Conservation (phyloP, 257 asterid species). For the Handroanthus guayacan region DNA sequence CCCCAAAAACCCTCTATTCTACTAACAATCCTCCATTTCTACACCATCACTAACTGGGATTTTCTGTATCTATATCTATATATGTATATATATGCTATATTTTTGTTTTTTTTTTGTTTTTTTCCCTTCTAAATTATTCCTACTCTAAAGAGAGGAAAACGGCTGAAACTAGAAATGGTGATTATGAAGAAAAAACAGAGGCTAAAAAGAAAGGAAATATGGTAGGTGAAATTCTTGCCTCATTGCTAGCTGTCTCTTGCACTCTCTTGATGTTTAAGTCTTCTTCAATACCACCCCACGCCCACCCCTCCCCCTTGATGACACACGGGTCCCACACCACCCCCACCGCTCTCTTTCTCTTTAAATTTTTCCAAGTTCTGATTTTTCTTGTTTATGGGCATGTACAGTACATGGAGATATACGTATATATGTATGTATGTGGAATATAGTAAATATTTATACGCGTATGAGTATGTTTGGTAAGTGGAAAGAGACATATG, state of each 20-base stretch:
- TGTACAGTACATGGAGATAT: not conserved
- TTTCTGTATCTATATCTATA: not conserved
- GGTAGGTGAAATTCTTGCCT: slow-evolving; percentile 75
- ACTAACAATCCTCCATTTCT: slow-evolving; percentile 3
- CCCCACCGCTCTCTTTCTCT: slow-evolving; percentile 45
- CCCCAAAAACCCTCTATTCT: slow-evolving; percentile 6
- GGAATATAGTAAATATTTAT: slow-evolving; percentile 1
- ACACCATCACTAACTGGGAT: slow-evolving; percentile 14
- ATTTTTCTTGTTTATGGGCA: not conserved
- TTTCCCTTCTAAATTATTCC: slow-evolving; percentile 2
- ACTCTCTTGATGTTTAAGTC: slow-evolving; percentile 78
- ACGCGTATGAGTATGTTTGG: not conserved
- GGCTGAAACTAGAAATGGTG: slow-evolving; percentile 31
- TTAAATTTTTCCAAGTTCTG: slow-evolving; percentile 8
- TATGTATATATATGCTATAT: slow-evolving; percentile 6
- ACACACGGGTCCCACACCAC: slow-evolving; percentile 50
- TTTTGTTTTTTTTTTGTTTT: too few species aligned
- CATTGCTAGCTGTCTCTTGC: slow-evolving; percentile 83
- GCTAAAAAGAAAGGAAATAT: slow-evolving; percentile 39
- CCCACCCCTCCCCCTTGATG: slow-evolving; percentile 16
- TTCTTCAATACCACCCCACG: slow-evolving; percentile 46
- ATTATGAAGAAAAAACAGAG: slow-evolving; percentile 39
- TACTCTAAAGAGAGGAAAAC: slow-evolving; percentile 35
- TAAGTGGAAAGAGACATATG: not conserved
- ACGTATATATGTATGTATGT: not conserved